Evolutionary conservation across 805 yeast species (phyloP).

Genomic region (Barnettozyma vustinii): DNA sequence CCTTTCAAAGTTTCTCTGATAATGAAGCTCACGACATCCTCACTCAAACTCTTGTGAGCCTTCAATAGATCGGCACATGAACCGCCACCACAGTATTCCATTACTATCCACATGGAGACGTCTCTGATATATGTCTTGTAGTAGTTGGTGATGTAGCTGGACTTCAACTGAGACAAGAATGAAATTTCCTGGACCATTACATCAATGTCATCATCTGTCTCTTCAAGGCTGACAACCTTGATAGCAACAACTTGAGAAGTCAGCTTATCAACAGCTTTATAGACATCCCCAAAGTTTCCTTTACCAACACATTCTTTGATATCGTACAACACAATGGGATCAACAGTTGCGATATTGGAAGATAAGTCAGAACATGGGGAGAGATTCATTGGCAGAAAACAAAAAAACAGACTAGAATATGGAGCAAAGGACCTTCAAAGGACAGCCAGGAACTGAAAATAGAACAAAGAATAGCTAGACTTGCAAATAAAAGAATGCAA

Average conservation of each 20-base stretch:
- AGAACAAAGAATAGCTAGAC: not conserved
- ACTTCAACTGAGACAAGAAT: slow-evolving; percentile 59
- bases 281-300: slow-evolving; percentile 88
- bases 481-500: not conserved
- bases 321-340: slow-evolving; percentile 29
- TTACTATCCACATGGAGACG: slow-evolving; percentile 75
- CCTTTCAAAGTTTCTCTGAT: slow-evolving; percentile 64
- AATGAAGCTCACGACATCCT: slow-evolving; percentile 56
- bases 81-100: slow-evolving; percentile 97
- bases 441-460: not conserved
- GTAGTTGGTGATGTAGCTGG: slow-evolving; percentile 59
- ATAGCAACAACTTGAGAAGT: slow-evolving; percentile 61
- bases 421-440: not conserved
- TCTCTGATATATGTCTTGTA: slow-evolving; percentile 59
- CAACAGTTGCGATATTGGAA: not conserved
- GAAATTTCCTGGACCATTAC: slow-evolving; percentile 72
- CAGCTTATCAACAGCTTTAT: slow-evolving; percentile 40
- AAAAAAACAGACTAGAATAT: not conserved
- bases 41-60: slow-evolving; percentile 47
- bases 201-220: slow-evolving; percentile 68
- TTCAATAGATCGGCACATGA: slow-evolving; percentile 75
- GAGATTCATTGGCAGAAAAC: not conserved
- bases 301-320: slow-evolving; percentile 62
- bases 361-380: slow-evolving; percentile 3
- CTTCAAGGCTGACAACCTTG: slow-evolving; percentile 81